Evolutionary conservation across 2,329 filamentous ascomycete species (phyloP).

Genomic region (Pyrenophora seminiperda): DNA sequence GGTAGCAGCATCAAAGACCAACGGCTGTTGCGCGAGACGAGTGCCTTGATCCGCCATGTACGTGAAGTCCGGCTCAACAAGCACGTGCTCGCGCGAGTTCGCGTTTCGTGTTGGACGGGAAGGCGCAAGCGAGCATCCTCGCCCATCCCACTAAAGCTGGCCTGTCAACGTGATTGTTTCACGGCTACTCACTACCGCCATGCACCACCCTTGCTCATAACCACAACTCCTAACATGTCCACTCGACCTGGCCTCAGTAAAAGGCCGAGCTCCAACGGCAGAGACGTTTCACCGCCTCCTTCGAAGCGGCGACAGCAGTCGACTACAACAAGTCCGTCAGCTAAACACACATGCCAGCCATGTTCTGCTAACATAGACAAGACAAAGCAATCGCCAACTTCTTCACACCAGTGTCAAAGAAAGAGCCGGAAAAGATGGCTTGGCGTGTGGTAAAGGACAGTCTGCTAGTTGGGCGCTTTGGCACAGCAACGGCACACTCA

Average conservation of each 20-base stretch:
- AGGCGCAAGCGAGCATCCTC: conserved; percentile 18
- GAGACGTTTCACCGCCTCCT: conserved; percentile 62
- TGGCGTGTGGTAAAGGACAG: conserved; percentile 73
- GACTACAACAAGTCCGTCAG: conserved; percentile 58
- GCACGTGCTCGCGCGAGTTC: conserved; percentile 43
- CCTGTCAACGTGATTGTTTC: conserved; percentile 4
- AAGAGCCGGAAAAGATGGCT: conserved; percentile 72
- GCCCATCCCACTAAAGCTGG: background rate
- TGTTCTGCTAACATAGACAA: conserved; percentile 41
- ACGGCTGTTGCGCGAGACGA: background rate
- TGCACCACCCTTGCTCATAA: background rate
- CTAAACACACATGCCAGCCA: background rate
- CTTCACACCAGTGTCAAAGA: conserved; percentile 86
- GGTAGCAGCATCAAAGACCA: no score
- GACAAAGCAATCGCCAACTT: conserved; percentile 77
- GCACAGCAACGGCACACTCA: conserved; percentile 50
- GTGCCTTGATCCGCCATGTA: background rate
- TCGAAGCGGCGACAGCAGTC: conserved; percentile 61
- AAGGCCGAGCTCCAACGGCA: conserved; percentile 47
- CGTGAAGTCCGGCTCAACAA: background rate
- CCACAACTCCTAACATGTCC: conserved; percentile 22
- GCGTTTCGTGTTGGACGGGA: conserved; percentile 27
- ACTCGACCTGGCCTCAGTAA: conserved; percentile 34
- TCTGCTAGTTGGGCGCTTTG: conserved; percentile 76
- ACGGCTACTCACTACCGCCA: background rate